A percentile compares a stretch with the other conserved stretches of the same genome.
These are phyloP conservation scores for Zasmidium citrigriseum DNA, from an alignment of 2,329 filamentous ascomycete species.

Conservation along the genomic window DNA sequence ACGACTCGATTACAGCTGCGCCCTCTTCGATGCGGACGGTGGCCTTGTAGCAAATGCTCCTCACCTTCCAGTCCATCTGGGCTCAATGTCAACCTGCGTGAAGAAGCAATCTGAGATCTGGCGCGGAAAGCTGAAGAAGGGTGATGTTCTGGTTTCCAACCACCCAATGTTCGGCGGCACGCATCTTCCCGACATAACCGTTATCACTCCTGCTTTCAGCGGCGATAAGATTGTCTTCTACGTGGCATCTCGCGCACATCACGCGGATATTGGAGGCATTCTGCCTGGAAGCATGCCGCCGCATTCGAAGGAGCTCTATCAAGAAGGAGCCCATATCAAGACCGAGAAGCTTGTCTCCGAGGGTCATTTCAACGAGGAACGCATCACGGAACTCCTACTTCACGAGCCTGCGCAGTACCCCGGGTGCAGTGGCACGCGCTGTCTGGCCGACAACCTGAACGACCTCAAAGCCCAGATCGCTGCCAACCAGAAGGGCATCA, in stretches of 20 bases:
- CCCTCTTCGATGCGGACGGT: conserved; percentile 74
- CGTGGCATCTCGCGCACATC: conserved; percentile 76
- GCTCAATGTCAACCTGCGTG: conserved; percentile 84
- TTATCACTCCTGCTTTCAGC: conserved; percentile 76
- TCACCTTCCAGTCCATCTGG: conserved; percentile 78
- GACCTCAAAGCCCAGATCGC: conserved; percentile 86
- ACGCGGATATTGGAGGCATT: conserved; percentile 83
- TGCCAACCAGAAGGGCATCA: conserved; percentile 83
- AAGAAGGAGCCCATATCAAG: conserved; percentile 59
- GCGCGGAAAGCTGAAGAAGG: conserved; percentile 73
- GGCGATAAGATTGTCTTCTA: conserved; percentile 78
- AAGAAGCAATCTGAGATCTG: conserved; percentile 77
- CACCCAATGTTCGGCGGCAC: conserved; percentile 84
- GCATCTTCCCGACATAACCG: conserved; percentile 80
- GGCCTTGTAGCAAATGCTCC: conserved; percentile 77
- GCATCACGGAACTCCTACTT: conserved; percentile 68
- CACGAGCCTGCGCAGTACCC: conserved; percentile 72
- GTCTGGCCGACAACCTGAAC: conserved; percentile 79
- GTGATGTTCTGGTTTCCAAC: conserved; percentile 81
- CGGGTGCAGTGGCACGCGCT: conserved; percentile 76
- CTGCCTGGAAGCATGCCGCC: conserved; percentile 82
- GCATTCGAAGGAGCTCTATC: conserved; percentile 62
- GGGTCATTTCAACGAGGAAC: conserved; percentile 75
- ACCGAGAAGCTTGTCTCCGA: conserved; percentile 70
- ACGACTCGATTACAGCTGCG: conserved; percentile 79